Base-by-base conservation (phyloP, 2,329 filamentous ascomycete species). In the Coniochaeta sp. region DNA sequence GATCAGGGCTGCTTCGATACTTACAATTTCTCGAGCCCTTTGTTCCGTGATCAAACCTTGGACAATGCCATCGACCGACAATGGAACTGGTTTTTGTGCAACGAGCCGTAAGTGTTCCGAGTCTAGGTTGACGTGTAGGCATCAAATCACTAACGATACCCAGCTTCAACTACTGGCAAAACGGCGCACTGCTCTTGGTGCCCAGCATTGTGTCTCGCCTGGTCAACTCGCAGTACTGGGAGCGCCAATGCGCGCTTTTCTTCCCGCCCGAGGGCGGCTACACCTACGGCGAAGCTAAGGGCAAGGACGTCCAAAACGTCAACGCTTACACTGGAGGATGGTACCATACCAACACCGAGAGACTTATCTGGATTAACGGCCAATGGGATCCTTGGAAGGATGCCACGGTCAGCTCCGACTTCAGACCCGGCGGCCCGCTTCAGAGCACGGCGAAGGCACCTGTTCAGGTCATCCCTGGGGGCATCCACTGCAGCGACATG, bases 51-150 rank as follows among this genome's bases (percentile, higher is more conserved):
- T 58, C 58, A 73, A 34, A 63, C 67, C 2, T 66, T 70, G 0
- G 61, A 62, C 65, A 84, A 84, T 66, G 62, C 63, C 1, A 64
- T 73, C 36, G 76, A 82, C 68, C 73, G 81, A 3, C 81, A 83
- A 64, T 85, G 80, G 81, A 70, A 74, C 16, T 85, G 81, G 81
- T 76, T 85, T 69, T 72, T 78, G 6, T 85, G 82, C 73, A 84
- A 84, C 68, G 73, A 77, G 62, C 74, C 75, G 67, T 69, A 63
- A 38, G 64, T 58, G 0, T 17, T 22, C n/a, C n/a, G n/a, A n/a
- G n/a, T n/a, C n/a, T 24, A 9, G 14, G 24, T 33, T 19, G 4
- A 6, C 22, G n/a, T 26, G 1, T 2, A 34, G 6, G 7, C 14
- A n/a, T 14, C 40, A 28, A 3, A 33, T n/a, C 12, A n/a, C 38